Conservation (phyloP, 306 rosid genomes). For the Rubus idaeus region DNA sequence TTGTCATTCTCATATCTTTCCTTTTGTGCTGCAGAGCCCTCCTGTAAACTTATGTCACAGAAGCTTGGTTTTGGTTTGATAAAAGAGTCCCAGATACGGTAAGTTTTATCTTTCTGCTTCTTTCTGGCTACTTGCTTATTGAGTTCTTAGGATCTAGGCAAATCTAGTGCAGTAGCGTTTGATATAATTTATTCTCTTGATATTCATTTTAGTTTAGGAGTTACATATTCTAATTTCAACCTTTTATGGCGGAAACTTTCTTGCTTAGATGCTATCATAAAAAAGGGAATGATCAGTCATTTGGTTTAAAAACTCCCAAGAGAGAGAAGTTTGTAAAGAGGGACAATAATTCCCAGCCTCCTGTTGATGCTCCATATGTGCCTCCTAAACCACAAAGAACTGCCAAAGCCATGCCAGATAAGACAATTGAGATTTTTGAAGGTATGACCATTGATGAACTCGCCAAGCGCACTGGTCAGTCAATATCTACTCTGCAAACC, state of each 20-base stretch:
- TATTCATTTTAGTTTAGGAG: neutral
- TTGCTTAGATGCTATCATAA: conserved; percentile 67
- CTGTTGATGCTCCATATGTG: conserved; percentile 75
- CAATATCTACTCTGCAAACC: conserved; percentile 58
- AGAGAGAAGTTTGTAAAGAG: conserved; percentile 61
- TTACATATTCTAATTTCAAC: neutral
- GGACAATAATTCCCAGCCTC: conserved; percentile 56
- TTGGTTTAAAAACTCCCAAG: conserved; percentile 61
- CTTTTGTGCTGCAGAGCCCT: conserved; percentile 43
- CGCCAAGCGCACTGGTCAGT: conserved; percentile 73
- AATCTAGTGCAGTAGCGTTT: neutral
- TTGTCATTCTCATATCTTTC: conserved; percentile 22
- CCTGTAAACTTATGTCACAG: conserved; percentile 22
- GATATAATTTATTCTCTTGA: neutral
- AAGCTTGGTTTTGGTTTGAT: conserved; percentile 34
- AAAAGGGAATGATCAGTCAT: conserved; percentile 40
- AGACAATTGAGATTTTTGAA: conserved; percentile 80
- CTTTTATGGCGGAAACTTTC: conserved; percentile 1
- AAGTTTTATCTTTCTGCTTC: conserved; percentile 17
- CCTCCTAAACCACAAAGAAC: conserved; percentile 50
- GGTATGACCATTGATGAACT: conserved; percentile 85
- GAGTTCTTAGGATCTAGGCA: neutral
- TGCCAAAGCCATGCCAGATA: conserved; percentile 50
- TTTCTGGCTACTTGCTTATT: neutral
- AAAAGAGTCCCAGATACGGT: conserved; percentile 56